These are phyloP conservation scores for Cucumis cinereus DNA, from an alignment of 306 rosid genomes.

Conservation along the genomic window DNA sequence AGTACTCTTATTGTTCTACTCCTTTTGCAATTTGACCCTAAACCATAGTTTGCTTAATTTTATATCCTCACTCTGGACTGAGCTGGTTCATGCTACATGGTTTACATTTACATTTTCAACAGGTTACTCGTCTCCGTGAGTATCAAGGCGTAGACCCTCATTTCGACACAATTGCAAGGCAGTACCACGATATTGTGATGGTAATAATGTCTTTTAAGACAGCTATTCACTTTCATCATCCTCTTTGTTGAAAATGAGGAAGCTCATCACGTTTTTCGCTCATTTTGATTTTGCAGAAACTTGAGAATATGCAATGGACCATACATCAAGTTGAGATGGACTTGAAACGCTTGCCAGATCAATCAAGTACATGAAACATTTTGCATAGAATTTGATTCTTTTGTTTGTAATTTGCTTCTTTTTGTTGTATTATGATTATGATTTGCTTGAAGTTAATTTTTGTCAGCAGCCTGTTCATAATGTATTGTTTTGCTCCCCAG, in stretches of 20 bases:
- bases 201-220: slow-evolving; percentile 20
- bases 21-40: neutral
- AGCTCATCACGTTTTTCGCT: neutral
- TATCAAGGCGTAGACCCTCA: slow-evolving; percentile 92
- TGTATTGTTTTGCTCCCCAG: neutral
- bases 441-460: neutral
- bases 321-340: slow-evolving; percentile 92
- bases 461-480: neutral
- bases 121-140: slow-evolving; percentile 85
- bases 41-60: neutral
- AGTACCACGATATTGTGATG: slow-evolving; percentile 68
- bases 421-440: neutral
- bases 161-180: slow-evolving; percentile 72
- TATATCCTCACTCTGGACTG: neutral
- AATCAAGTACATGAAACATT: slow-evolving; percentile 22
- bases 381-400: neutral
- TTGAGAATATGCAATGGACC: slow-evolving; percentile 93
- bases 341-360: slow-evolving; percentile 55
- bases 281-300: slow-evolving; percentile 39
- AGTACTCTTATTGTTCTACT: neutral
- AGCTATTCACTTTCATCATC: neutral
- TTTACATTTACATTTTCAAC: slow-evolving; percentile 3
- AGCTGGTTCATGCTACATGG: neutral
- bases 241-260: neutral
- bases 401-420: neutral